Conservation (phyloP, 2,329 filamentous ascomycete genomes). For the Ambrosiella xylebori region DNA sequence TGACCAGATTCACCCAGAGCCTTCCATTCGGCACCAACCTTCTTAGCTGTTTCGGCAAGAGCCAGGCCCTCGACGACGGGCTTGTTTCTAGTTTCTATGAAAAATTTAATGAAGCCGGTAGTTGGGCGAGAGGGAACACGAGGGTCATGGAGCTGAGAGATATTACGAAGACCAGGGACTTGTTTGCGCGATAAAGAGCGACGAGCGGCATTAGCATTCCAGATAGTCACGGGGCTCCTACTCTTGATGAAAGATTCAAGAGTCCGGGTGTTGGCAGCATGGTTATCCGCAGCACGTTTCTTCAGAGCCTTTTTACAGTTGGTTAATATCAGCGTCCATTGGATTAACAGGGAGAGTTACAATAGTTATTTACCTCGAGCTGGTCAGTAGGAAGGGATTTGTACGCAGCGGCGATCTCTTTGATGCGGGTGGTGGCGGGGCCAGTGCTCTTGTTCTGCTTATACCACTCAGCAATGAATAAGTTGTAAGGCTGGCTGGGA, state of each 20-base stretch:
- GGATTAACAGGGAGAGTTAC: not conserved
- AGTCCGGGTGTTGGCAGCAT: conserved; percentile 21
- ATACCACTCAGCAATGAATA: conserved; percentile 22
- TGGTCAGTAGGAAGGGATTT: conserved; percentile 25
- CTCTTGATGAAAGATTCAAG: conserved; percentile 20
- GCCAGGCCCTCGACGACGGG: not conserved
- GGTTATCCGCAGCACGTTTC: conserved; percentile 24
- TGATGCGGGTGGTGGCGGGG: conserved; percentile 14
- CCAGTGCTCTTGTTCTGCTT: conserved; percentile 15
- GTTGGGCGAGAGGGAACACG: conserved; percentile 28
- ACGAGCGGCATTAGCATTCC: not conserved
- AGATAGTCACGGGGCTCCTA: not conserved
- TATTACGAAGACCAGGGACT: not conserved
- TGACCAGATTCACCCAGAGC: conserved; percentile 25
- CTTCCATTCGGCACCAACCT: conserved; percentile 26
- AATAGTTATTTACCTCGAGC: conserved; percentile 24
- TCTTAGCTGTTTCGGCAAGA: conserved; percentile 14
- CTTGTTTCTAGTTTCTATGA: not conserved
- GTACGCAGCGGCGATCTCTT: conserved; percentile 20
- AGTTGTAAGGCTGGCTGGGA: conserved; percentile 20
- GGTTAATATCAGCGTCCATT: not conserved
- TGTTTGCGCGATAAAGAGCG: not conserved
- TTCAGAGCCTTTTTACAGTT: conserved; percentile 20
- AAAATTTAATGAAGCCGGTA: conserved; percentile 17
- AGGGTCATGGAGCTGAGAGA: conserved; percentile 26